Base-by-base conservation (phyloP, 2,329 filamentous ascomycete species). In the Triangularia setosa region DNA sequence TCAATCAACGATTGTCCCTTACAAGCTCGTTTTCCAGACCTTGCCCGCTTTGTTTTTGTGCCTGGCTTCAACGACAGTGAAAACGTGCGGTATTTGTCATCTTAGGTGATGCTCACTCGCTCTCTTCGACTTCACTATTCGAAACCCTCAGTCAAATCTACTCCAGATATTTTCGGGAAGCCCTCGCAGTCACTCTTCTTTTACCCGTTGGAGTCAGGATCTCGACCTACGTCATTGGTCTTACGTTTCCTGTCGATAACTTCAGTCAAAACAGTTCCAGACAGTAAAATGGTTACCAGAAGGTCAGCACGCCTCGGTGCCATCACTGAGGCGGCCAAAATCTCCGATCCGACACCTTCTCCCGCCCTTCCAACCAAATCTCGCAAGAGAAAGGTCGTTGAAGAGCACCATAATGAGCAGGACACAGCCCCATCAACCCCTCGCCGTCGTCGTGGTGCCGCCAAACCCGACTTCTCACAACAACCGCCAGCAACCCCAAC, bases 401-500 rank as follows among this genome's bases (percentile, higher is more conserved):
- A 62, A 2, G 54, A 70, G 25, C 67, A 62, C 18, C 24, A 54
- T 8, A 18, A 58, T 11, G 21, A 24, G 21, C 53, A 64, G 18
- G 27, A 59, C 14, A 53, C 40, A 8, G 52, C 64, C 1, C 70
- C 70, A 1, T 68, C 72, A 53, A 72, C 69, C 11, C 68, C 70
- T 7, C 35, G 40, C 6, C 60, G 69, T 62, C 65, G 66, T 56
- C 60, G 69, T 56, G 70, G 24, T 54, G 66, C 18, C 65, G 63
- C 48, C 72, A 75, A 63, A 70, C 68, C 9, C 76, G 75, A 35
- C 73, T 74, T 14, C 69, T 4, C 40, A 4, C 18, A n/a, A n/a
- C 72, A 69, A 27, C 76, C 77, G 14, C 80, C 81, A 18, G 70
- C 74, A 24, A 84, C 83, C 4, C 81, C 82, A 0, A 83, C 81